phyloP scores from a whole-genome alignment of 768 basidiomycete genomes.

The Plicaturopsis crispa region DNA sequence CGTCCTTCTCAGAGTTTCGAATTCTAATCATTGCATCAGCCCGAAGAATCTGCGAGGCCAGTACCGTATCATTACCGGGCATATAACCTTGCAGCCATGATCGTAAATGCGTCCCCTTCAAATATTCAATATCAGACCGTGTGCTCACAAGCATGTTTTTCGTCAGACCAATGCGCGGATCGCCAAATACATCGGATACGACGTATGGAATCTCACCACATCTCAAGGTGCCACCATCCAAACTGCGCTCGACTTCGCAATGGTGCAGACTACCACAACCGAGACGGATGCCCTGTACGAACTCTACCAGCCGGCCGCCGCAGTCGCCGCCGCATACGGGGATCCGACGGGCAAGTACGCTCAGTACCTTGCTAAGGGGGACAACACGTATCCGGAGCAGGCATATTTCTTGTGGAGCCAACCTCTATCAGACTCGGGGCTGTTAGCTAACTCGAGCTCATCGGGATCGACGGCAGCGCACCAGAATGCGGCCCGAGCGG shows the following conservation, averaged over 20 bases:
- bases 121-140: neutral
- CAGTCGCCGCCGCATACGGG: conserved; percentile 51
- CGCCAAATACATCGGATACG: conserved; percentile 31
- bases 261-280: conserved; percentile 31
- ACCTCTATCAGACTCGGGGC: conserved; percentile 25
- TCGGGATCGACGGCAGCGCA: conserved; percentile 55
- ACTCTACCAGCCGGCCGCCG: conserved; percentile 50
- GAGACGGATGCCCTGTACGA: conserved; percentile 25
- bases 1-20: neutral
- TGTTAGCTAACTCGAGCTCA: conserved; percentile 46
- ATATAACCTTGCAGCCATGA: conserved; percentile 64
- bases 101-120: conserved; percentile 29
- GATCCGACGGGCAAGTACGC: conserved; percentile 53
- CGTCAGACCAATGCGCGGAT: conserved; percentile 50
- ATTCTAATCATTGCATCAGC: conserved; percentile 23
- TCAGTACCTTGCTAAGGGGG: conserved; percentile 30
- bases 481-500: too few species aligned
- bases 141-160: neutral
- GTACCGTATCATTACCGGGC: conserved; percentile 61
- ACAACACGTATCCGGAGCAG: conserved; percentile 32
- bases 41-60: conserved; percentile 52
- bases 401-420: conserved; percentile 50
- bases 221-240: conserved; percentile 47
- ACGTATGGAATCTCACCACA: conserved; percentile 43
- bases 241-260: conserved; percentile 49